Evolutionary conservation across 805 yeast species (phyloP), one percentile per base, ranked within the genome.

Genomic region (Brettanomyces nanus): DNA sequence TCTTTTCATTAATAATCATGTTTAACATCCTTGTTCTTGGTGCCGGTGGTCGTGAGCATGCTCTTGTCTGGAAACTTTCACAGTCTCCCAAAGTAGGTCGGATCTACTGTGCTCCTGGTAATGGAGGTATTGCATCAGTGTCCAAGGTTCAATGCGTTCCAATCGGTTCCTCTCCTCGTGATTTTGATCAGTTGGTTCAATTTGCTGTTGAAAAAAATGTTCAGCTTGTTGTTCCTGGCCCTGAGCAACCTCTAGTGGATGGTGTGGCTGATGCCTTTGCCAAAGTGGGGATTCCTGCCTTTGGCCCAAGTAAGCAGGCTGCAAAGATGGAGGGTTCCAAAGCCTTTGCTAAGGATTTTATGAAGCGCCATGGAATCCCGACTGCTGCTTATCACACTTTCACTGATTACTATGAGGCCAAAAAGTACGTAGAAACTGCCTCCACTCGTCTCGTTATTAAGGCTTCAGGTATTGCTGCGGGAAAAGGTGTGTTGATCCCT

Each of bases 31-130:
- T 92, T 44, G 80, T 92, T 47, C 73, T 92, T 49, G 99, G 99
- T 54, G 86, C 84, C 65, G 99, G 99, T 59, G 99, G 98, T 49
- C 87, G 99, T 69, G 99, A 92, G 64, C 97, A 92, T 60, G 97
- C 97, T 38, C 71, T 92, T 44, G 84, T 85, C 13, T 89, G 96
- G 96, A 85, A 82, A 56, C 71, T 92, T 46, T 65, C 82, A 22
- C 90, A 87, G 62, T 85, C 96, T 26, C 63, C 75, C 28, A 61
- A 73, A 32, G 95, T 87, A 26, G 63, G 65, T 43, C 71, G 74
- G 42, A 80, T 94, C 48, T 94, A 58, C 53, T 95, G 90, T 39
- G 95, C 97, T 20, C 97, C 97, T 45, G 97, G 97, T 38, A 90
- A 92, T 57, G 98, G 97, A 40, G 97, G 97, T 36, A 89, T 95